Base-by-base conservation (phyloP, 2,329 filamentous ascomycete species). In the Scedosporium apiospermum region DNA sequence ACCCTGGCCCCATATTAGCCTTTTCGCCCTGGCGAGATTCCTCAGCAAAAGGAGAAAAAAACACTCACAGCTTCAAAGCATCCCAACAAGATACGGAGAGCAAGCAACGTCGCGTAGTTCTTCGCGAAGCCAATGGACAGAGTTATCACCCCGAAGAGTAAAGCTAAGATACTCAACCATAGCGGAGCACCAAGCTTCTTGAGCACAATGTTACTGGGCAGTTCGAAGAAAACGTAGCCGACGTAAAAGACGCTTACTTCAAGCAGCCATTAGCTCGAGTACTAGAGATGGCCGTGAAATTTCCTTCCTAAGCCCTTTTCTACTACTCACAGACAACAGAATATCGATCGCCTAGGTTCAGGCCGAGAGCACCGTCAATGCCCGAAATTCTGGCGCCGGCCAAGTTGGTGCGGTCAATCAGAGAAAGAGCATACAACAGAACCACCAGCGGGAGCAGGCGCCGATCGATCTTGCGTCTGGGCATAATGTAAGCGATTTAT, bases 151-250 rank as follows among this genome's bases (percentile, higher is more conserved):
- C 53, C 53, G 34, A 57, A 57, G 21, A 30, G 10, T 6, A 57
- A 57, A 27, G 21, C 53, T 14, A 57, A 30, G 23, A 57, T 27
- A 18, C 21, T 30, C 18, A 57, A 18, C 53, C 53, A 57, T 30
- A 57, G 10, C 9, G 53, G 21, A 14, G 53, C 53, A 21, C 53
- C 53, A 30, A 30, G 6, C 26, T 30, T 27, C 53, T 27, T 88
- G 58, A 90, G 79, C 49, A 89, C 72, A 64, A 88, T 75, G 69
- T 90, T 89, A 26, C 86, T 88, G 30, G 86, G 70, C 0, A 81
- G 78, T 68, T 89, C 86, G 67, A 86, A 88, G 34, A 88, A 71
- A 0, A 86, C 77, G 71, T 91, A 91, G 4, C 84, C 86, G 61
- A 90, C 78, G 75, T 90, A 90, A 75, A 90, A 90, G 66, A 90